Evolutionary conservation across 116 monocot species (phyloP), one percentile per base, ranked within the genome.

Genomic region (Phalaenopsis hybrid): DNA sequence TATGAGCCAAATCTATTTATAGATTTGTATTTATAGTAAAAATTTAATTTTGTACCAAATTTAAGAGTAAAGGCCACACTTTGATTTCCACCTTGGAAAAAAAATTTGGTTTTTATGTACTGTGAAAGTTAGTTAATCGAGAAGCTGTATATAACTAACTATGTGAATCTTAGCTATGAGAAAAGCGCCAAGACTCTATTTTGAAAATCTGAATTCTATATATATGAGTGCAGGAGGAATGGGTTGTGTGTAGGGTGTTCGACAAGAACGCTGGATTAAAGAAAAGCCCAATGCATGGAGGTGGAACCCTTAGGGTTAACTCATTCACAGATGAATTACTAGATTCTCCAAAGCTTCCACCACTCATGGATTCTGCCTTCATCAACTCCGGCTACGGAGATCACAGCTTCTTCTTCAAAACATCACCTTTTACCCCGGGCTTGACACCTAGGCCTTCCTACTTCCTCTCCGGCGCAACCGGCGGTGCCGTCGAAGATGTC

Each of bases 181-280:
- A 15, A 4, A 12, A 3, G 55, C 55, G 16, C 55, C 15, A 16
- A 55, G 55, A 4, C 16, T 55, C 4, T 55, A 16, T 55, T 55
- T 15, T 55, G 17, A 55, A 55, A 55, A 55, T 15, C 15, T 16
- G 16, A 55, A 55, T 16, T 55, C 13, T 55, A 16, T 15, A 55
- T 12, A 3, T n/a, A 48, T 80, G 58, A 0, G n/a, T 89, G 83
- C 89, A 95, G 95, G 90, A 90, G 74, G 90, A 87, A 81, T 95
- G 95, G 95, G 93, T 86, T 68, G 95, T 95, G 18, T 90, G 85
- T 79, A 93, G 86, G 89, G 85, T 95, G 50, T 86, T 92, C 73
- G 81, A 90, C 82, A 96, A 93, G 86, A 87, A 75, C 82, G 83
- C 80, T 2, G 74, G n/a, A 21, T 15, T 46, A 15, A 90, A 86